A percentile compares a stretch with the other conserved stretches of the same genome.
Evolutionary conservation across 495 filamentous ascomycete species (phyloP).

Genomic region (Daldinia caldariorum): DNA sequence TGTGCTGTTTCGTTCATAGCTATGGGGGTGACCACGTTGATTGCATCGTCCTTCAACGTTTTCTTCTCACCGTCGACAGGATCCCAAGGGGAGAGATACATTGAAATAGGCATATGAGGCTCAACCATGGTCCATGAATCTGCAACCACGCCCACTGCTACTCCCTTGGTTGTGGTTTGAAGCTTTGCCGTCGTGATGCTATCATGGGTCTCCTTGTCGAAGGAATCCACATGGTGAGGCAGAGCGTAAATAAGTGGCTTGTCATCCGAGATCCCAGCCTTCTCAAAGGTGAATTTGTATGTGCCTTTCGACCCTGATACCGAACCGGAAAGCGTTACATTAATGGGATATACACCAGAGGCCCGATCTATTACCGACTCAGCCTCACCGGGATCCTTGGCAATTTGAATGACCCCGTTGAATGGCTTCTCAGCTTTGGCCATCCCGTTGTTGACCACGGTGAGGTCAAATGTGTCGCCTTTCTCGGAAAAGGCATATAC

Average conservation of each 20-base stretch:
- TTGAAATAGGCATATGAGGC: conserved; percentile 71
- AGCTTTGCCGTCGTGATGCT: conserved; percentile 69
- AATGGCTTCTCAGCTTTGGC: conserved; percentile 58
- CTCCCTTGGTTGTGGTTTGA: conserved; percentile 87
- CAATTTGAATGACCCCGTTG: conserved; percentile 79
- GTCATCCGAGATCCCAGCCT: conserved; percentile 66
- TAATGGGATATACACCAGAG: conserved; percentile 76
- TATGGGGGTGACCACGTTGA: conserved; percentile 64
- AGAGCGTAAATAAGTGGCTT: conserved; percentile 86
- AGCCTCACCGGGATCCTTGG: conserved; percentile 71
- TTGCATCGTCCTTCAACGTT: conserved; percentile 62
- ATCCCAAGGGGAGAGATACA: conserved; percentile 81
- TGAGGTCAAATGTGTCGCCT: conserved; percentile 56
- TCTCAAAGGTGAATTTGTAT: conserved; percentile 78
- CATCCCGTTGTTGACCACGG: conserved; percentile 57
- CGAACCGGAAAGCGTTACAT: conserved; percentile 69
- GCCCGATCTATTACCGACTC: conserved; percentile 78
- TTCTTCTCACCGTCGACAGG: conserved; percentile 60
- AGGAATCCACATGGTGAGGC: conserved; percentile 84
- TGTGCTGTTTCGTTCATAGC: conserved; percentile 75
- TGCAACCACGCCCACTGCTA: conserved; percentile 74
- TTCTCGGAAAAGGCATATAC: conserved; percentile 73
- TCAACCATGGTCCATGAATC: conserved; percentile 86
- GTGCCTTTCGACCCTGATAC: conserved; percentile 66
- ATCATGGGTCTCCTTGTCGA: conserved; percentile 66